Percentiles rank a stretch among this genome's conserved stretches.
Conservation (phyloP, 345 rosid genomes). For the Lagerstroemia speciosa region DNA sequence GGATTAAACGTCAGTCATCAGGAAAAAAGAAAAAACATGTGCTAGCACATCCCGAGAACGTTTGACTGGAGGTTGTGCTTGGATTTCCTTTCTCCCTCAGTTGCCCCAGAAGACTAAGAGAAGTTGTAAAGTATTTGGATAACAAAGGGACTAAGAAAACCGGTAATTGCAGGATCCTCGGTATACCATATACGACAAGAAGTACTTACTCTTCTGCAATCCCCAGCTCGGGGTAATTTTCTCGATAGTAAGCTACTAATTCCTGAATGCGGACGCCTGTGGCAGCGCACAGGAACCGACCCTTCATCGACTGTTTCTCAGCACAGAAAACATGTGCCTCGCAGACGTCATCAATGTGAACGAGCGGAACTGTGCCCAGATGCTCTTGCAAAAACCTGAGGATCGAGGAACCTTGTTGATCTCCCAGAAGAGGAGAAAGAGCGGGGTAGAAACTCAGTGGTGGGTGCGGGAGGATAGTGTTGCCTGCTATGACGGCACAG, state of each 20-base stretch:
- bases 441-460: constrained; percentile 10
- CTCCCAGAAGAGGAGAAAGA: constrained; percentile 14
- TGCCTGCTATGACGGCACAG: constrained; percentile 31
- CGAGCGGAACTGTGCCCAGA: constrained; percentile 32
- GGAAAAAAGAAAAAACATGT: no score
- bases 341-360: constrained; percentile 38
- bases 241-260: constrained; percentile 10
- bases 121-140: no score
- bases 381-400: constrained; percentile 26
- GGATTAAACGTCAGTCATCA: no score
- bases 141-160: no score
- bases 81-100: no score
- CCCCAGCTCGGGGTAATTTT: constrained; percentile 14
- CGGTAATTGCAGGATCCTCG: not conserved
- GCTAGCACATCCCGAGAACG: no score
- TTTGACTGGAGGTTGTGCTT: no score
- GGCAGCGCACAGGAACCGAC: constrained; percentile 24
- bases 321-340: constrained; percentile 32
- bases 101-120: no score
- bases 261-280: constrained; percentile 8
- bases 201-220: constrained; percentile 13
- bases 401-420: not conserved
- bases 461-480: constrained; percentile 14
- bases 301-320: constrained; percentile 22
- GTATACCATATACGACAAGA: not conserved